Base-by-base conservation (phyloP, 345 rosid genomes). In the Eucalyptus coolabah region DNA sequence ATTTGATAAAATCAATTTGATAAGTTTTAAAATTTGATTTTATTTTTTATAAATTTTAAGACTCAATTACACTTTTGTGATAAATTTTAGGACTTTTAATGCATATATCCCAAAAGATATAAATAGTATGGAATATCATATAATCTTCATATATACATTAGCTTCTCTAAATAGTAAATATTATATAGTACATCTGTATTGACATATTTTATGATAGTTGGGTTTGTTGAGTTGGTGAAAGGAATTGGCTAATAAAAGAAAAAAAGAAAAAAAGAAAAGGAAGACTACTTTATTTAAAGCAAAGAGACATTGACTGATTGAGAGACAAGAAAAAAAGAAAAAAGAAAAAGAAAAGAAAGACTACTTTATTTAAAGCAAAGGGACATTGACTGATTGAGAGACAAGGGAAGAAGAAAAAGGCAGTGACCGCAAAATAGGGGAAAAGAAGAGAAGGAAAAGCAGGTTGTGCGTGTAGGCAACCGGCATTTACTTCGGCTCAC, bases 21-120 rank as follows among this genome's bases (percentile, higher is more conserved):
- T 1, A 53, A 53, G 2, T 53, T 56, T 23, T 9, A 56, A 24
- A 4, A 23, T 0, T 56, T 56, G 3, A 56, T 56, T 56, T 0
- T 4, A 23, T 0, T 9, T 56, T 56, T 56, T 56, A 0, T 4
- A 56, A 23, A 0, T 56, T 56, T 56, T 23, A 56, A 9, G 1
- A 56, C 6, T 56, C 12, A 56, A 54, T 54, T 54, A 23, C 0
- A 54, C 0, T 54, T 54, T 54, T 54, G 3, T 54, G 5, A 56
- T 21, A 56, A 23, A 56, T 9, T 56, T 23, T 56, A 56, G 28
- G 5, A 56, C 1, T 4, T 23, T 24, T 56, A 56, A 56, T 56
- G 6, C 3, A 56, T 24, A 56, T 56, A 56, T 23, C 2, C 3
- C 3, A 23, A 56, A 56, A 56, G 5, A 56, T 56, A 56, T 23